Base-by-base conservation (phyloP, 2,329 filamentous ascomycete genomes). In the Claviceps humidiphila region DNA sequence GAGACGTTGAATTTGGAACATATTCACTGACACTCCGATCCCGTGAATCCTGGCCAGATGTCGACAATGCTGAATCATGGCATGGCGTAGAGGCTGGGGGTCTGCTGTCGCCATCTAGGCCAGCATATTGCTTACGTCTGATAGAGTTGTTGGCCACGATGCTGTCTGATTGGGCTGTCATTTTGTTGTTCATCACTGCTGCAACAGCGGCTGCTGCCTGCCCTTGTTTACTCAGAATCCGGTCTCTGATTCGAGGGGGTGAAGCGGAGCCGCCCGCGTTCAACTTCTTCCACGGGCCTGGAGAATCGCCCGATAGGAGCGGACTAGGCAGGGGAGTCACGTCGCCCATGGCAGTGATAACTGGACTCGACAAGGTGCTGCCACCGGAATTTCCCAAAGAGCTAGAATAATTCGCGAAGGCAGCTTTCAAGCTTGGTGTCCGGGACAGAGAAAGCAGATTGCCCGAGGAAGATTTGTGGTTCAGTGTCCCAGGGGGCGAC, bases 21-120 rank as follows among this genome's bases (percentile, higher is more conserved):
- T 95, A 95, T 58, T 96, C 90, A 70, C 89, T 95, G 26, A 93
- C 72, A 66, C 90, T 96, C 60, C 90, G 78, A 65, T 93, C 89
- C 54, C 87, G 79, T 13, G 73, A 72, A 65, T 88, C 86, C 14
- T 49, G 48, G 2, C 42, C 4, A 8, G 58, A 44, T 17, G 57
- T 55, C 2, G 51, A 43, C 59, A 66, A 52, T 58, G 60, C 40
- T 14, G 24, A 24, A 56, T 56, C 44, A 4, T 51, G 53, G 11
- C 54, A 39, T 26, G 41, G 45, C 57, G 17, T 51, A 54, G 53
- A 54, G 13, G 71, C 71, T 22, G 73, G 55, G 3, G 53, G 52
- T 47, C 57, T 58, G 13, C 61, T 58, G 40, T 66, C 66, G 34
- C 62, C 62, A 52, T 64, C 63, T 39, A 61, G 62, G 49, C 58